Conservation (phyloP, 805 yeast species). For the Tanozyma kutaoensis region DNA sequence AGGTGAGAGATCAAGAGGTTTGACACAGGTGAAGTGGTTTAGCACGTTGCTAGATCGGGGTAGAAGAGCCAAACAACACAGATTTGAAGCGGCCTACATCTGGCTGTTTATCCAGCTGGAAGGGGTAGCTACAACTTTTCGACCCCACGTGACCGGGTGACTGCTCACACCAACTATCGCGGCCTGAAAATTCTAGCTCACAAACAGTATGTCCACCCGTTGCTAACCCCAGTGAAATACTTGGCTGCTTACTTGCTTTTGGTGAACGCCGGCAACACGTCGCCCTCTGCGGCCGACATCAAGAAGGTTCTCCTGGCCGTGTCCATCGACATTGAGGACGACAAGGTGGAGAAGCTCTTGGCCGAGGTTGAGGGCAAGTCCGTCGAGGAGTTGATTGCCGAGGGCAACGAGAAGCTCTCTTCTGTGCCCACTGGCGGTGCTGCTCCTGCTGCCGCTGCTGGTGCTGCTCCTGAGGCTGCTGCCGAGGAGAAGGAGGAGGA, state of each 20-base stretch:
- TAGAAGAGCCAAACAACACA: too few species aligned
- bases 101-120: too few species aligned
- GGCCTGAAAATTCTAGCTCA: too few species aligned
- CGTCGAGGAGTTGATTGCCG: constrained; percentile 22
- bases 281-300: constrained; percentile 30
- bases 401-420: constrained; percentile 23
- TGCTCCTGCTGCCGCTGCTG: constrained; percentile 14
- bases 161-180: too few species aligned
- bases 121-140: too few species aligned
- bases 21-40: too few species aligned
- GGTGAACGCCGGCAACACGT: constrained; percentile 31
- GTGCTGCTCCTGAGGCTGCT: constrained; percentile 11
- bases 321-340: constrained; percentile 21
- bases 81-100: too few species aligned
- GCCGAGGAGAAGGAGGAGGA: constrained; percentile 14
- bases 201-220: too few species aligned
- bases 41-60: too few species aligned
- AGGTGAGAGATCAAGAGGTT: too few species aligned
- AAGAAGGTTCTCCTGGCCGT: constrained; percentile 26
- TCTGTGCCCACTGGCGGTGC: constrained; percentile 20
- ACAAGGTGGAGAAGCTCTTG: constrained; percentile 19
- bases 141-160: too few species aligned
- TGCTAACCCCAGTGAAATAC: too few species aligned
- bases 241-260: constrained; percentile 34
- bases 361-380: constrained; percentile 22